These are phyloP conservation scores for Adansonia rubrostipa DNA, from an alignment of 441 rosid species.

Conservation along the genomic window DNA sequence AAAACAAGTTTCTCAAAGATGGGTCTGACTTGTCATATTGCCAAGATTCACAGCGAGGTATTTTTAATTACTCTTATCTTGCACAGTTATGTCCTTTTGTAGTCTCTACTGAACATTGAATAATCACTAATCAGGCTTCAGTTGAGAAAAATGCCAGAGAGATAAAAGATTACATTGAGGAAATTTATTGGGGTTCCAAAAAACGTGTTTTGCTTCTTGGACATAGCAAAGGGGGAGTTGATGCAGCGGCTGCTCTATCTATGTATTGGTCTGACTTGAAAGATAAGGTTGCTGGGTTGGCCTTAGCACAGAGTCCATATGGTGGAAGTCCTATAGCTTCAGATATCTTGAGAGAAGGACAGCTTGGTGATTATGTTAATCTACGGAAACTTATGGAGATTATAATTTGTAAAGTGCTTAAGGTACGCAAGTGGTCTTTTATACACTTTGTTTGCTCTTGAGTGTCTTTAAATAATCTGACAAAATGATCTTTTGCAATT, in stretches of 20 bases:
- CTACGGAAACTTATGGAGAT: slow-evolving; percentile 85
- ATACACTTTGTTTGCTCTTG: background rate
- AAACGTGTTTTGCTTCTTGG: slow-evolving; percentile 92
- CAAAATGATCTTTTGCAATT: slow-evolving; percentile 11
- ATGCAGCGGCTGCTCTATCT: slow-evolving; percentile 92
- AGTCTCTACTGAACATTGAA: slow-evolving; percentile 33
- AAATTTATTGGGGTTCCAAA: slow-evolving; percentile 88
- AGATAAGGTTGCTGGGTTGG: slow-evolving; percentile 93
- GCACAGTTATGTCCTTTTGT: slow-evolving; percentile 4
- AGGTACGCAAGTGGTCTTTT: slow-evolving; percentile 49
- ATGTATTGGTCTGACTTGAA: slow-evolving; percentile 90
- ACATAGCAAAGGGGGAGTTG: slow-evolving; percentile 99
- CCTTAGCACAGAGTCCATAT: slow-evolving; percentile 88
- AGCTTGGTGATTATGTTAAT: slow-evolving; percentile 90
- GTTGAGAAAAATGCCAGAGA: slow-evolving; percentile 95
- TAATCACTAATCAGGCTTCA: slow-evolving; percentile 66
- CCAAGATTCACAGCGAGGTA: slow-evolving; percentile 99
- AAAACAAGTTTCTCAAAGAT: slow-evolving; percentile 82
- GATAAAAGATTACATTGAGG: slow-evolving; percentile 92
- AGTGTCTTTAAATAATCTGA: slow-evolving; percentile 1
- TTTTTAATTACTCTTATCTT: slow-evolving; percentile 20
- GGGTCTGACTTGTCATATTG: slow-evolving; percentile 94
- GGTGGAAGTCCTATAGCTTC: slow-evolving; percentile 96
- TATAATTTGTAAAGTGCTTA: slow-evolving; percentile 85
- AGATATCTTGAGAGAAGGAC: slow-evolving; percentile 91